Percentiles rank a stretch among this genome's conserved stretches.
phyloP scores from a whole-genome alignment of 805 yeast genomes.

The Scheffersomyces ergatensis region DNA sequence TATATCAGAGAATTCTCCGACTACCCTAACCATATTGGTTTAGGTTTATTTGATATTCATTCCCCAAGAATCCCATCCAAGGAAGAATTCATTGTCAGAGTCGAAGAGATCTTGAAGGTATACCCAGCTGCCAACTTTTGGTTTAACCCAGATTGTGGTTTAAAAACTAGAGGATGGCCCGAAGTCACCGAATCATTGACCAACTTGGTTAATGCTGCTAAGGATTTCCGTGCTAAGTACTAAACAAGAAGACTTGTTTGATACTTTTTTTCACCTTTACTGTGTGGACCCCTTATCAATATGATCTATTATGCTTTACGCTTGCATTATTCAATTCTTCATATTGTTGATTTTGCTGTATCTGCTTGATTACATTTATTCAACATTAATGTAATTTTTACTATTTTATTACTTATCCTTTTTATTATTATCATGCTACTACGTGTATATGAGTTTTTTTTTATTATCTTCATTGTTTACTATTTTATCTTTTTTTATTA shows the following conservation, averaged over 20 bases:
- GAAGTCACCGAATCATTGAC: slow-evolving; percentile 94
- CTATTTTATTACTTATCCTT: slow-evolving; percentile 14
- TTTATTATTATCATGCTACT: slow-evolving; percentile 13
- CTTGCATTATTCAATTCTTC: slow-evolving; percentile 41
- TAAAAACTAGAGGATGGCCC: slow-evolving; percentile 99
- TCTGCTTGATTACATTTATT: slow-evolving; percentile 41
- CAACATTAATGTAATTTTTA: slow-evolving; percentile 48
- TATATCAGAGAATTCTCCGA: slow-evolving; percentile 96
- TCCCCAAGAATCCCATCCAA: slow-evolving; percentile 99
- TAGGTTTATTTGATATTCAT: slow-evolving; percentile 98
- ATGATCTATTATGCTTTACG: no score
- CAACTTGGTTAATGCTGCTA: slow-evolving; percentile 99
- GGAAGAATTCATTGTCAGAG: slow-evolving; percentile 93
- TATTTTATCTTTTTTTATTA: slow-evolving; percentile 5
- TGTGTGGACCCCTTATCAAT: slow-evolving; percentile 1
- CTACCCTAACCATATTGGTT: slow-evolving; percentile 99
- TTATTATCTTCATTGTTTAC: slow-evolving; percentile 9
- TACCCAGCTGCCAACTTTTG: slow-evolving; percentile 98
- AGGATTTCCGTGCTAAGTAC: slow-evolving; percentile 65
- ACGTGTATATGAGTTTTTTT: slow-evolving; percentile 4
- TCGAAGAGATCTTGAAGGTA: slow-evolving; percentile 89
- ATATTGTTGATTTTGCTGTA: slow-evolving; percentile 37
- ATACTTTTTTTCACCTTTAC: no score
- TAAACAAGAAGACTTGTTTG: no score
- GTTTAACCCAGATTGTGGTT: slow-evolving; percentile 99